These are phyloP conservation scores for Echinosophora koreensis DNA, from an alignment of 306 rosid species.

Conservation along the genomic window DNA sequence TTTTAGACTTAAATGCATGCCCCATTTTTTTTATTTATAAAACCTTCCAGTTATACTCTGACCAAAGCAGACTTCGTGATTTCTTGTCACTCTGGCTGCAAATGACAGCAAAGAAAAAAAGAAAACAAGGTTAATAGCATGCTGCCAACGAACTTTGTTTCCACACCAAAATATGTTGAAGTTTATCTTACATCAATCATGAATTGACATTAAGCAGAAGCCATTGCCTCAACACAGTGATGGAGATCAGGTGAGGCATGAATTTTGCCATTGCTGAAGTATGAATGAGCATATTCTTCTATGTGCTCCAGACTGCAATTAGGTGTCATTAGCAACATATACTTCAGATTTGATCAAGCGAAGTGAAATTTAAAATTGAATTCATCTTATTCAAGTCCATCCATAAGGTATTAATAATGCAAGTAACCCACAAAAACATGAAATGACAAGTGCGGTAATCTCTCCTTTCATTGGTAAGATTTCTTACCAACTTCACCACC, in stretches of 20 bases:
- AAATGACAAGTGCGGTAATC: conserved; percentile 25
- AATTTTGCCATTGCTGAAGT: conserved; percentile 75
- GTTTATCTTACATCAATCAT: conserved; percentile 36
- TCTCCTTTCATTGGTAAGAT: conserved; percentile 30
- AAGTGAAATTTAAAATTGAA: conserved; percentile 21
- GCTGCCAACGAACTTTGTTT: conserved; percentile 15
- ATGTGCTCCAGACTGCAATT: conserved; percentile 77
- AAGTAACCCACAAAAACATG: conserved; percentile 13
- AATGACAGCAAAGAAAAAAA: conserved; percentile 28
- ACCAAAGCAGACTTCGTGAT: conserved; percentile 36
- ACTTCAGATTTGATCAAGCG: conserved; percentile 40
- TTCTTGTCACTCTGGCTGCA: conserved; percentile 50
- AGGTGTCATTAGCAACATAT: conserved; percentile 28
- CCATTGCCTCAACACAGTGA: conserved; percentile 58
- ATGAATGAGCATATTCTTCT: conserved; percentile 84
- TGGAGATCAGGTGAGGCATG: conserved; percentile 71
- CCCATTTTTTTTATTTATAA: conserved; percentile 29
- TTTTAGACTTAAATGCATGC: conserved; percentile 14
- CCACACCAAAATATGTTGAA: background rate
- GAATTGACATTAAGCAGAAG: conserved; percentile 34
- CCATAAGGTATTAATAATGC: conserved; percentile 22
- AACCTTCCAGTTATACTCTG: conserved; percentile 28
- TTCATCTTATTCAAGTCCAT: conserved; percentile 33
- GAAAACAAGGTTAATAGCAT: conserved; percentile 4
- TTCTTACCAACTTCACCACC: conserved; percentile 28